Evolutionary conservation across 163 green algal genomes (phyloP).

Genomic region (Volvox carteri): DNA sequence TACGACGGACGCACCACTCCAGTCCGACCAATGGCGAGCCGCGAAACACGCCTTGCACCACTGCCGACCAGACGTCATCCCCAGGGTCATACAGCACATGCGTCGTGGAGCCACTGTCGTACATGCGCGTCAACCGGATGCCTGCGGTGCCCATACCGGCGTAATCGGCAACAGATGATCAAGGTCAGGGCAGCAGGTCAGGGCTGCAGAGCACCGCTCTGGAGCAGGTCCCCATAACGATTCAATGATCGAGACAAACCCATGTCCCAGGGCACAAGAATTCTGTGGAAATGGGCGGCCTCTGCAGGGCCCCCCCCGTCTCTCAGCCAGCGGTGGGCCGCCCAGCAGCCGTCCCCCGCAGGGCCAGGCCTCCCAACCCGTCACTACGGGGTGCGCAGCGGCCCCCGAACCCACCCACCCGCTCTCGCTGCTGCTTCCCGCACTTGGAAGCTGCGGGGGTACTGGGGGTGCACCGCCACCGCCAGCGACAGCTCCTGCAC

Average conservation of each 20-base stretch:
- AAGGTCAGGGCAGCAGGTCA: too few relatives aligned
- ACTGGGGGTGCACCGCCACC: background rate
- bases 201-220: too few relatives aligned
- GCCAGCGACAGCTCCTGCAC: conserved; percentile 5
- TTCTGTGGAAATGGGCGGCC: too few relatives aligned
- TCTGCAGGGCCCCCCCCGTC: too few relatives aligned
- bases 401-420: conserved; percentile 1
- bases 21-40: background rate
- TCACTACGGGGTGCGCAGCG: too few relatives aligned
- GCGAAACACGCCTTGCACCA: background rate
- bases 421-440: background rate
- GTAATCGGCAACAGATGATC: too few relatives aligned
- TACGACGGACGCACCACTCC: conserved; percentile 30
- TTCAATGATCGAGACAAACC: too few relatives aligned
- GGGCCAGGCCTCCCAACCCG: too few relatives aligned
- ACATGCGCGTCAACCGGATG: background rate
- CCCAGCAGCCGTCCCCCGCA: too few relatives aligned
- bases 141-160: conserved; percentile 27
- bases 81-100: conserved; percentile 27
- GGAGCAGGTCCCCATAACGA: too few relatives aligned
- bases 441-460: background rate
- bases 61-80: background rate
- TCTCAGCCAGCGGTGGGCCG: too few relatives aligned
- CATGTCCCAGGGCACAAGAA: too few relatives aligned
- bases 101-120: background rate